These are phyloP conservation scores for Guadua angustifolia DNA, from an alignment of 176 grass and related monocot genomes.

Conservation along the genomic window DNA sequence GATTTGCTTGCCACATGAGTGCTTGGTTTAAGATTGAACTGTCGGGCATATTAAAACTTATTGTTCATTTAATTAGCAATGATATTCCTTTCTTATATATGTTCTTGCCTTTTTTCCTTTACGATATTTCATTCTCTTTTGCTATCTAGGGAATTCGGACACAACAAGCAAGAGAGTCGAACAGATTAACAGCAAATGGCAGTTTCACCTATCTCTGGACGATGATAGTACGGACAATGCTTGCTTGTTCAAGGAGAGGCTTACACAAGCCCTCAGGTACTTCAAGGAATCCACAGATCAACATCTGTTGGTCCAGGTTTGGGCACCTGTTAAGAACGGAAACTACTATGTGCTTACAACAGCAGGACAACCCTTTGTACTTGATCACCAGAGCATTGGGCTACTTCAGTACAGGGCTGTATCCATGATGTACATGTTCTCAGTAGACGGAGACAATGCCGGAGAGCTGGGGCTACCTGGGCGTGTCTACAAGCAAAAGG, in stretches of 20 bases:
- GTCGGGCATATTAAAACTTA: background rate
- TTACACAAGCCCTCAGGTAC: conserved; percentile 82
- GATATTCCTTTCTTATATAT: conserved; percentile 19
- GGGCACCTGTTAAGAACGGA: conserved; percentile 90
- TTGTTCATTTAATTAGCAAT: background rate
- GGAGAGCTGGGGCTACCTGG: conserved; percentile 82
- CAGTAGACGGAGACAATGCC: conserved; percentile 74
- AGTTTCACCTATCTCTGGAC: conserved; percentile 59
- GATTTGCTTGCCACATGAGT: background rate
- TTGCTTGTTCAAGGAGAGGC: conserved; percentile 74
- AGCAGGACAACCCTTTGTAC: conserved; percentile 90
- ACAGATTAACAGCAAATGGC: conserved; percentile 50
- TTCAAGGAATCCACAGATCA: conserved; percentile 95
- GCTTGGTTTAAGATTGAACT: background rate
- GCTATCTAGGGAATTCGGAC: conserved; percentile 57
- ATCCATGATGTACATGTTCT: conserved; percentile 90
- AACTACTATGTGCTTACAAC: conserved; percentile 87
- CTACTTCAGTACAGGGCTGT: conserved; percentile 90
- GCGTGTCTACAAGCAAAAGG: conserved; percentile 85
- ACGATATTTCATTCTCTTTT: conserved; percentile 18
- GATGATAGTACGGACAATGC: conserved; percentile 53
- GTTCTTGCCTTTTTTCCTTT: conserved; percentile 20
- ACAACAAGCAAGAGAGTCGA: conserved; percentile 48
- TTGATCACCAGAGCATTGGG: conserved; percentile 69
- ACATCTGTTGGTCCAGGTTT: conserved; percentile 86